Base-by-base conservation (phyloP, 768 basidiomycete species). In the Hericium erinaceus region DNA sequence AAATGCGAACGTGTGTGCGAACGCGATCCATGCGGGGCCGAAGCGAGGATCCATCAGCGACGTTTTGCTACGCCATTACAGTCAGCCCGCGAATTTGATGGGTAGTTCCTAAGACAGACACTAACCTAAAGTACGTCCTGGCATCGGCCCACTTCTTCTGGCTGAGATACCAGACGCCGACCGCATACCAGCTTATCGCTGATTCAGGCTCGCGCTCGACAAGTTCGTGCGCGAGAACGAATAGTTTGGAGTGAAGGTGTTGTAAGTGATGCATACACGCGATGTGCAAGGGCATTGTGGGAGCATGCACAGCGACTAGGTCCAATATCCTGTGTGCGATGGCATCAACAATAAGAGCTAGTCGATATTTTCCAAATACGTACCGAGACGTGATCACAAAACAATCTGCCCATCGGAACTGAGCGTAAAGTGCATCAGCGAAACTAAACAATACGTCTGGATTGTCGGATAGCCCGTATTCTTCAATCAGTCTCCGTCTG, bases 221-320 rank as follows among this genome's bases (percentile, higher is more conserved):
- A 68, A 99, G 81, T 67, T 97, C 92, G 65, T 98, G 97, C 0
- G 97, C 97, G 40, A 98, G 80, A 61, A 99, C 87, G 74, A 98
- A 99, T 6, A 99, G 81, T 64, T 88, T 87, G 2, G 95, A 94
- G 64, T 95, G 90, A 11, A 98, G 75, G 68, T 95, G 87, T 24
- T 86, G 82, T 18, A 98, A 77, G 70, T 99, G 95, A 67, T 95
- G 90, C 92, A 98, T 95, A 80, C 95, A 98, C 3, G 95, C 94
- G 38, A 99, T 86, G 67, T 99, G 95, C 58, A 98, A 69, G 0
- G 95, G 93, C 74, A 98, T 86, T 1, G 95, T 92, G 7, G 88
- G 81, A 33, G 85, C 83, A 68, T 99, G 97, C 44, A 92, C 83
- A 1, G 88, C 80, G n/a, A 91, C 85, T 10, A 91, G 75, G 15